Conservation (phyloP, 1,139 yeast species). For the Geotrichum siamense region DNA sequence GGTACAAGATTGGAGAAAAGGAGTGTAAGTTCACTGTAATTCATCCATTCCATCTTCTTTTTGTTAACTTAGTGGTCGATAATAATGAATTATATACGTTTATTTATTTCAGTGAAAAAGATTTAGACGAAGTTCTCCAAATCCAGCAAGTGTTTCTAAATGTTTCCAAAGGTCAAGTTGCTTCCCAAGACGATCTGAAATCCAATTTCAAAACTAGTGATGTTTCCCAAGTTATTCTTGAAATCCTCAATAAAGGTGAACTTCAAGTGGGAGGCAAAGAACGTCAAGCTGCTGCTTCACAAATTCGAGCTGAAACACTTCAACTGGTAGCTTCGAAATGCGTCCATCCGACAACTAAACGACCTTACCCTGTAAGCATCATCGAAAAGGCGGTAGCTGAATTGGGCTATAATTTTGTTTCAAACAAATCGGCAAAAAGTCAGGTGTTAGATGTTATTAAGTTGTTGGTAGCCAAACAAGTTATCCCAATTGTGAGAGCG, state of each 20-base stretch:
- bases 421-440: constrained; percentile 73
- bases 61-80: neutral
- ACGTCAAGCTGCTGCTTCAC: constrained; percentile 65
- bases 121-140: constrained; percentile 89
- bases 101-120: constrained; percentile 52
- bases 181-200: constrained; percentile 75
- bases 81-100: neutral
- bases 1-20: constrained; percentile 89
- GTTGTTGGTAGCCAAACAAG: constrained; percentile 63
- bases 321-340: constrained; percentile 84
- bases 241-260: constrained; percentile 84
- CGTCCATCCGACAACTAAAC: constrained; percentile 80
- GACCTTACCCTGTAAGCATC: constrained; percentile 91
- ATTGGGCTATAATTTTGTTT: constrained; percentile 69
- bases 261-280: constrained; percentile 93
- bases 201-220: constrained; percentile 71
- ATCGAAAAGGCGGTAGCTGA: constrained; percentile 80
- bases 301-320: constrained; percentile 75
- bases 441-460: constrained; percentile 93
- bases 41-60: neutral
- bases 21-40: constrained; percentile 40
- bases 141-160: constrained; percentile 91
- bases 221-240: constrained; percentile 64
- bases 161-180: constrained; percentile 92
- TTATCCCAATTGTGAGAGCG: constrained; percentile 90